These are phyloP conservation scores for Mercurialis annua DNA, from an alignment of 345 rosid genomes.

Conservation along the genomic window DNA sequence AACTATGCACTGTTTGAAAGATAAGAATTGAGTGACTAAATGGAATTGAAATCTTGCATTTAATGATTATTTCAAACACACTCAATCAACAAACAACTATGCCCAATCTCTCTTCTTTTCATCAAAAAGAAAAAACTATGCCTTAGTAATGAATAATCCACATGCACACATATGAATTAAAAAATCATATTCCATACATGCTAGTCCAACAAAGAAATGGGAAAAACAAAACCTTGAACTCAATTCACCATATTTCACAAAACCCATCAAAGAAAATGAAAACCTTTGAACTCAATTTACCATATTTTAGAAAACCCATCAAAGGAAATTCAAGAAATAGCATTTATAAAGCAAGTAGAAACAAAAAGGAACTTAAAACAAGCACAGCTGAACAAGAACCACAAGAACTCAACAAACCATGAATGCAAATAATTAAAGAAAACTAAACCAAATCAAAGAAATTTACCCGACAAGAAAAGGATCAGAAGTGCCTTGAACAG, in stretches of 20 bases:
- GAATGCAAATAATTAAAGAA: not conserved
- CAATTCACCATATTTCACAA: not conserved
- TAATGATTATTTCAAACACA: no score
- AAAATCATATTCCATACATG: not conserved
- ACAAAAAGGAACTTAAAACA: not conserved
- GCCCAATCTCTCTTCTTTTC: no score
- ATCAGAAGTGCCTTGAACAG: conserved; percentile 83
- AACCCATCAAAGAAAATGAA: conserved; percentile 2
- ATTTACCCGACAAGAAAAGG: conserved; percentile 77
- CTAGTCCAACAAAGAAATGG: not conserved
- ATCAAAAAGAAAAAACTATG: not conserved
- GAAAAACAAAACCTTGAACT: not conserved
- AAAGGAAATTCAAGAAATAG: conserved; percentile 4
- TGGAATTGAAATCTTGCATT: no score
- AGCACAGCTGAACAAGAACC: not conserved
- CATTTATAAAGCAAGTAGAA: not conserved
- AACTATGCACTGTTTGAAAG: no score
- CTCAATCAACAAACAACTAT: not conserved
- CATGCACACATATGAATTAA: not conserved
- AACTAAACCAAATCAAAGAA: not conserved
- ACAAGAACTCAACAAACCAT: not conserved
- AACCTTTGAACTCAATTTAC: not conserved
- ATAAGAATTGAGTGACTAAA: no score
- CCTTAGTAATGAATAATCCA: not conserved
- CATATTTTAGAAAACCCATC: not conserved